These are phyloP conservation scores for Ganoderma multipileum DNA, from an alignment of 1,284 basidiomycete species.

Conservation along the genomic window DNA sequence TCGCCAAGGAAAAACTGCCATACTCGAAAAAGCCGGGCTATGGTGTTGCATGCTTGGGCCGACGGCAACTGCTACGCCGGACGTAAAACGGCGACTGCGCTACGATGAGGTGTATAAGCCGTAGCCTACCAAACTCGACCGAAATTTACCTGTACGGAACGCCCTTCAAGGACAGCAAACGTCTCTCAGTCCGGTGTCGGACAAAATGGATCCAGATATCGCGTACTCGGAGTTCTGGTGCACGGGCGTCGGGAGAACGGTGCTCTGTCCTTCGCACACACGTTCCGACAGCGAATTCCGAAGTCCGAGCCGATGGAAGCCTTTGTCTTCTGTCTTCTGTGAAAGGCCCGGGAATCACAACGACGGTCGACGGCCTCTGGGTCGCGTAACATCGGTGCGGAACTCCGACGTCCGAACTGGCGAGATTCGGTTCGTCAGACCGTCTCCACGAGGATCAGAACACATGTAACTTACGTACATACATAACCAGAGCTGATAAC, in stretches of 20 bases:
- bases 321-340: not conserved
- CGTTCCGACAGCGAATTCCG: constrained; percentile 1
- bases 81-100: not conserved
- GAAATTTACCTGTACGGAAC: not conserved
- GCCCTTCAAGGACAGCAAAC: not conserved
- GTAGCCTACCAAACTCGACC: not conserved
- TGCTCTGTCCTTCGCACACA: not conserved
- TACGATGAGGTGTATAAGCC: not conserved
- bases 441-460: constrained; percentile 25
- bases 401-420: constrained; percentile 2
- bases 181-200: not conserved
- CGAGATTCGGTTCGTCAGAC: not conserved
- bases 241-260: not conserved
- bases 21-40: not conserved
- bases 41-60: not conserved
- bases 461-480: not conserved
- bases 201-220: not conserved
- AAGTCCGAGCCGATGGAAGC: constrained; percentile 7
- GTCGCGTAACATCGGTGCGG: not conserved
- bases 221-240: not conserved
- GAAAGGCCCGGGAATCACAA: not conserved
- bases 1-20: not conserved
- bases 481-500: not conserved
- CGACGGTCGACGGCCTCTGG: not conserved
- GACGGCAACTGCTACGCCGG: not conserved